These are phyloP conservation scores for Candida argentea DNA, from an alignment of 805 yeast species.

Conservation along the genomic window DNA sequence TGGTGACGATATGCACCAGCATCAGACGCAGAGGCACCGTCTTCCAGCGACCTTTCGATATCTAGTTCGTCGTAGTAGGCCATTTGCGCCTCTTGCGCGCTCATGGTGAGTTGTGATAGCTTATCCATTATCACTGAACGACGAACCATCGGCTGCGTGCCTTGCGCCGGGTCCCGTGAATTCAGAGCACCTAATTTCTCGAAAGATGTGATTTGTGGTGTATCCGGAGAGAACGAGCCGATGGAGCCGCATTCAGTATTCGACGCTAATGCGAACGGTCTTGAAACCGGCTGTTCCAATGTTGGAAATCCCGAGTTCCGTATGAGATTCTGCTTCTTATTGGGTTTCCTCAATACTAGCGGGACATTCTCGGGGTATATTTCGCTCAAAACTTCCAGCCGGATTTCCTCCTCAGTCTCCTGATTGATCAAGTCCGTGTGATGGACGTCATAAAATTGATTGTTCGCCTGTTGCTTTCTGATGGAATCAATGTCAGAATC, in stretches of 20 bases:
- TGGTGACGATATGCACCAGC: too few relatives aligned
- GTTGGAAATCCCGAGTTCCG: too few relatives aligned
- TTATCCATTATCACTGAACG: slow-evolving; percentile 28
- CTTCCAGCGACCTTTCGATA: too few relatives aligned
- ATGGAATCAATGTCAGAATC: slow-evolving; percentile 1
- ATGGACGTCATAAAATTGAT: slow-evolving; percentile 11
- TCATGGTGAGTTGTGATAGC: slow-evolving; percentile 28
- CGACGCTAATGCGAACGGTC: background rate
- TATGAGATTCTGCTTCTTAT: slow-evolving; percentile 3
- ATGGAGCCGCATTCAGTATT: slow-evolving; percentile 17
- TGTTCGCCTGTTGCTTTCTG: slow-evolving; percentile 7
- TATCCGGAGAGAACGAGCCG: slow-evolving; percentile 30
- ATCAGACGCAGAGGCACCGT: too few relatives aligned
- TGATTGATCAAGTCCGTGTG: slow-evolving; percentile 11
- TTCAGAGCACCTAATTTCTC: slow-evolving; percentile 2
- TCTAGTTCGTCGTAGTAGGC: slow-evolving; percentile 6
- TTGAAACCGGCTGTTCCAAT: background rate
- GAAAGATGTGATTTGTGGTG: slow-evolving; percentile 11
- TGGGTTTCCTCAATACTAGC: slow-evolving; percentile 20
- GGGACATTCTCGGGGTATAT: slow-evolving; percentile 25
- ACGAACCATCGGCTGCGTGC: slow-evolving; percentile 14
- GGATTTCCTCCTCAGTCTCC: slow-evolving; percentile 17
- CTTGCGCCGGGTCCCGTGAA: slow-evolving; percentile 1
- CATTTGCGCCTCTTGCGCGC: slow-evolving; percentile 21
- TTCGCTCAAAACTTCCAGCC: slow-evolving; percentile 35